Conservation (phyloP, 1,139 yeast species). For the Insectozyma bohioensis region DNA sequence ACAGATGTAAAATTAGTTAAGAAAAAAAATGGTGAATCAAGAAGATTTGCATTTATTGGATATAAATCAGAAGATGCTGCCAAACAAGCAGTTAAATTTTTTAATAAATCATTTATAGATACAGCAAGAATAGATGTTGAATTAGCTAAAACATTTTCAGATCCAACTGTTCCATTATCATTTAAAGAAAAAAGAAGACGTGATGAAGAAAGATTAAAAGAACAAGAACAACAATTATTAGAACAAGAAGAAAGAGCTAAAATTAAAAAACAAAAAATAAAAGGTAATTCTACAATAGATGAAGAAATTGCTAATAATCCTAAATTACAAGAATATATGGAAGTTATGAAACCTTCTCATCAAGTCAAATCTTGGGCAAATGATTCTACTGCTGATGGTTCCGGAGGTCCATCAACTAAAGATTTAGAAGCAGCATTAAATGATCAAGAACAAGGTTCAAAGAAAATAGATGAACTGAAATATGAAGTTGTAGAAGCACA, state of each 20-base stretch:
- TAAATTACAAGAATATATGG: slow-evolving; percentile 74
- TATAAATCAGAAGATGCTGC: slow-evolving; percentile 75
- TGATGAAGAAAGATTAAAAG: slow-evolving; percentile 52
- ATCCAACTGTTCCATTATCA: slow-evolving; percentile 75
- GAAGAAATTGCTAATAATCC: slow-evolving; percentile 64
- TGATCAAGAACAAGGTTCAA: slow-evolving; percentile 17
- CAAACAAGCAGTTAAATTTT: slow-evolving; percentile 70
- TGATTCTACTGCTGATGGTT: slow-evolving; percentile 57
- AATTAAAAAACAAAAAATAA: slow-evolving; percentile 23
- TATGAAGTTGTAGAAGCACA: slow-evolving; percentile 30
- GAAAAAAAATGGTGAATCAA: slow-evolving; percentile 78
- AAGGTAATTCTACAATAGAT: slow-evolving; percentile 39
- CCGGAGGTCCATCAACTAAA: slow-evolving; percentile 50
- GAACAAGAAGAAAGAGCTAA: slow-evolving; percentile 40
- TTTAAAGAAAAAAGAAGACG: slow-evolving; percentile 62
- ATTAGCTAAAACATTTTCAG: slow-evolving; percentile 81
- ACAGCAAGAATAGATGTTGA: slow-evolving; percentile 79
- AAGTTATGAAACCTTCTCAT: slow-evolving; percentile 76
- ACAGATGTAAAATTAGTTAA: slow-evolving; percentile 88
- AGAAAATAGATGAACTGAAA: slow-evolving; percentile 12
- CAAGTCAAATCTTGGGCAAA: slow-evolving; percentile 74
- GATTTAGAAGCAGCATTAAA: slow-evolving; percentile 43
- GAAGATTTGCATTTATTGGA: slow-evolving; percentile 94
- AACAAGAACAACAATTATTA: slow-evolving; percentile 53
- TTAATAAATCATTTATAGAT: slow-evolving; percentile 76